Percentiles rank a stretch among this genome's conserved stretches.
Evolutionary conservation across 345 rosid genomes (phyloP).

Genomic region (Acer campestre): DNA sequence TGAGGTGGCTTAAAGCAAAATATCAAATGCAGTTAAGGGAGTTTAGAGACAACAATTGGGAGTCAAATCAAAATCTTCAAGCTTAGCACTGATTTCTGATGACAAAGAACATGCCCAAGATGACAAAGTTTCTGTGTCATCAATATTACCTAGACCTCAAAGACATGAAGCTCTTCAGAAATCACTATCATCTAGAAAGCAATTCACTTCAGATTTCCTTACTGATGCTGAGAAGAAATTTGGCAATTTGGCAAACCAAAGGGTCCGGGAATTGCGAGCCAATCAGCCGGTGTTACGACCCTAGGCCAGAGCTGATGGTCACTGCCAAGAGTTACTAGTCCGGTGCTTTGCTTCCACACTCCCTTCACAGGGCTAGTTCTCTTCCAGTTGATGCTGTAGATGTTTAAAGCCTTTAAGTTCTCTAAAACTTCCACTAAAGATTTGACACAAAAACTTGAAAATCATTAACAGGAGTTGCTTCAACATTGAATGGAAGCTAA

Average conservation of each 20-base stretch:
- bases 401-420: slow-evolving; percentile 36
- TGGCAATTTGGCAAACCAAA: slow-evolving; percentile 19
- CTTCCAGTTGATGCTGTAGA: slow-evolving; percentile 90
- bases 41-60: slow-evolving; percentile 50
- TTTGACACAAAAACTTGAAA: not conserved
- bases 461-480: not conserved
- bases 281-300: slow-evolving; percentile 6
- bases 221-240: slow-evolving; percentile 25
- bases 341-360: slow-evolving; percentile 50
- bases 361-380: slow-evolving; percentile 74
- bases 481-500: not conserved
- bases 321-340: slow-evolving; percentile 42
- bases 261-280: slow-evolving; percentile 23
- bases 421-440: slow-evolving; percentile 3
- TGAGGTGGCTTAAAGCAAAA: slow-evolving; percentile 92
- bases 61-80: slow-evolving; percentile 27
- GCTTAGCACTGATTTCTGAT: slow-evolving; percentile 18
- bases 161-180: slow-evolving; percentile 17
- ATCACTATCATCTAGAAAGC: slow-evolving; percentile 17
- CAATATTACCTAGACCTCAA: slow-evolving; percentile 12
- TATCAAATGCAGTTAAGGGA: slow-evolving; percentile 65
- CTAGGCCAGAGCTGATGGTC: slow-evolving; percentile 31
- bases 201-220: slow-evolving; percentile 5
- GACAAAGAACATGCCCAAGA: slow-evolving; percentile 17
- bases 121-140: slow-evolving; percentile 16